phyloP scores from a whole-genome alignment of 768 basidiomycete species.

The Boletus rufocinnamomeus region DNA sequence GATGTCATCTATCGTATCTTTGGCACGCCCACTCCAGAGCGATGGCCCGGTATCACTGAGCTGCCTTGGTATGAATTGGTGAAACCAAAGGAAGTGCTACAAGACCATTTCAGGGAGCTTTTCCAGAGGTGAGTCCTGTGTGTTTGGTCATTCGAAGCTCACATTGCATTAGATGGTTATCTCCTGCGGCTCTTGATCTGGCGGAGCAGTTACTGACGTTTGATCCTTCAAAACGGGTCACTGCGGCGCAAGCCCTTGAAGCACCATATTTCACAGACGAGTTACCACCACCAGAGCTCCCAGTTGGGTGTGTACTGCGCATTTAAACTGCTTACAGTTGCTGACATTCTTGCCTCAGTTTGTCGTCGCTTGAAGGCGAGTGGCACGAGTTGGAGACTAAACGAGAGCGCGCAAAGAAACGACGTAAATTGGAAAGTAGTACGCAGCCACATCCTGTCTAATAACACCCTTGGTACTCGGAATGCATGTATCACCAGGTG shows the following conservation, averaged over 20 bases:
- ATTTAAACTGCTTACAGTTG: background rate
- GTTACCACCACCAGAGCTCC: constrained; percentile 69
- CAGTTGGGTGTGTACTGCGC: constrained; percentile 64
- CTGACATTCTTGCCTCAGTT: constrained; percentile 41
- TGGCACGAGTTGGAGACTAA: constrained; percentile 99
- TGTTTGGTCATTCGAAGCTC: background rate
- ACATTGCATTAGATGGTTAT: constrained; percentile 65
- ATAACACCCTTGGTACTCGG: constrained; percentile 24
- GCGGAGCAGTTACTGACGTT: constrained; percentile 81
- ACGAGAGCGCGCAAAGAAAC: constrained; percentile 81
- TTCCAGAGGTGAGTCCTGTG: constrained; percentile 71
- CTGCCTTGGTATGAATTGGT: constrained; percentile 99
- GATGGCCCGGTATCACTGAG: constrained; percentile 81
- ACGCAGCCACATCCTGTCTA: constrained; percentile 40
- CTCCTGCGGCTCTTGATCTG: constrained; percentile 83
- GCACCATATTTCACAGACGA: constrained; percentile 85
- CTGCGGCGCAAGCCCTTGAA: constrained; percentile 78
- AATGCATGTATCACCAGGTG: constrained; percentile 15
- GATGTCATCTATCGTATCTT: constrained; percentile 90
- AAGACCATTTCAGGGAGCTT: constrained; percentile 78
- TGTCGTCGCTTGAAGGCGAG: constrained; percentile 84
- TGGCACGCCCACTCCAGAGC: constrained; percentile 81
- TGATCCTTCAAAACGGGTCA: constrained; percentile 75
- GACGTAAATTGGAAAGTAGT: constrained; percentile 61
- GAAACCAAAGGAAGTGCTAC: constrained; percentile 75